Base-by-base conservation (phyloP, 2,329 filamentous ascomycete genomes). In the Penicillium sp. region DNA sequence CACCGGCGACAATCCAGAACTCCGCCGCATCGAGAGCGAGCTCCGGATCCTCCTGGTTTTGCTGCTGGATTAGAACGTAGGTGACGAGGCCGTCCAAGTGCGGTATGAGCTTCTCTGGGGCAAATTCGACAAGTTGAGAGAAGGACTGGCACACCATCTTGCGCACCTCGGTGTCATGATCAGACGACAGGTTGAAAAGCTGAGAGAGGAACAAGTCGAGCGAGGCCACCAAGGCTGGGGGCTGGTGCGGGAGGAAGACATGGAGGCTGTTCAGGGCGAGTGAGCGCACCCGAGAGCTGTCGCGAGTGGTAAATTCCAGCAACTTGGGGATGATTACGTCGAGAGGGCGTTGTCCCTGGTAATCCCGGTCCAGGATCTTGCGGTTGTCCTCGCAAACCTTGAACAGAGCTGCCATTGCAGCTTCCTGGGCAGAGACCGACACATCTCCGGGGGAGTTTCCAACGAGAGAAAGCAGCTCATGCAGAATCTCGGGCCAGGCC, bases 321-420 rank as follows among this genome's bases (percentile, higher is more conserved):
- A 98, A 80, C 71, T 95, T 92, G 9, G 93, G 93, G 43, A 97
- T 85, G 40, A 98, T 83, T 62, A 90, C 86, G 67, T 87, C 87
- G 52, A 97, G 81, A 1, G 93, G 93, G 49, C 90, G 81, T 70
- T 96, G 86, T 53, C 90, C 89, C 65, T 90, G 84, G 68, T 95
- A 89, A 56, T 95, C 89, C 61, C 86, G 84, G 71, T 95, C 89
- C 46, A 98, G 77, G 51, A 89, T 79, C 66, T 87, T 89, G 64
- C 83, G 85, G 73, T 95, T 96, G 73, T 98, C 93, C 72, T 98
- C 93, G 72, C 93, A 98, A 54, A 98, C 91, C 77, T 97, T 97
- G 68, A 87, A 78, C 70, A 98, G 78, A 42, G 93, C 91, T 42
- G 88, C 83, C 87, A 97, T 95, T 60, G 89, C 91, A 53, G 91